phyloP scores from a whole-genome alignment of 2,329 filamentous ascomycete species.

The Fusarium odoratissimum region DNA sequence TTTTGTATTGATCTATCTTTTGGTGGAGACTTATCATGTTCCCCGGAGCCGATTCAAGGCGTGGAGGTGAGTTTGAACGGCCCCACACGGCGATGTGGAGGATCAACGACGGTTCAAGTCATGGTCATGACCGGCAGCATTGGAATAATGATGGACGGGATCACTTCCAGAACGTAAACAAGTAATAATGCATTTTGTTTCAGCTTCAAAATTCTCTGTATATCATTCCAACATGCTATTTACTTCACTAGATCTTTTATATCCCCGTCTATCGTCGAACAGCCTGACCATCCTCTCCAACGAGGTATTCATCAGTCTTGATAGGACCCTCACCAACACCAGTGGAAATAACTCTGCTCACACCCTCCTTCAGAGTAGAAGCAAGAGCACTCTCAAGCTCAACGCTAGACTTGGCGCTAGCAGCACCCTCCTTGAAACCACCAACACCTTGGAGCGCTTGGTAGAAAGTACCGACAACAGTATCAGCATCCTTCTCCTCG shows the following conservation, averaged over 20 bases:
- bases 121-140: not conserved
- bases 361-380: conserved; percentile 76
- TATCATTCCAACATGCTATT: conserved; percentile 2
- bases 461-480: conserved; percentile 84
- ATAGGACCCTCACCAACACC: conserved; percentile 90
- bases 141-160: not conserved
- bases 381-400: conserved; percentile 74
- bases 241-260: conserved; percentile 7
- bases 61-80: conserved; percentile 1
- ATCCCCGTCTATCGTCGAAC: conserved; percentile 46
- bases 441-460: conserved; percentile 69
- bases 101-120: not conserved
- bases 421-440: conserved; percentile 75
- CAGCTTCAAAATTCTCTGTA: not conserved
- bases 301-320: conserved; percentile 80
- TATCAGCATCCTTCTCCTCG: conserved; percentile 78
- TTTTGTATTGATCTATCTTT: not conserved
- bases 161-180: too few relatives aligned
- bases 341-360: conserved; percentile 91
- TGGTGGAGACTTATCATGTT: not conserved
- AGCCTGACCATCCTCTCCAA: conserved; percentile 72
- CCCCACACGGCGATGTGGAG: conserved; percentile 8
- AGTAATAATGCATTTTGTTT: not conserved
- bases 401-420: conserved; percentile 64
- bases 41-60: not conserved